phyloP scores from a whole-genome alignment of 129 eudicot genomes.

The Helichrysum umbraculigerum region DNA sequence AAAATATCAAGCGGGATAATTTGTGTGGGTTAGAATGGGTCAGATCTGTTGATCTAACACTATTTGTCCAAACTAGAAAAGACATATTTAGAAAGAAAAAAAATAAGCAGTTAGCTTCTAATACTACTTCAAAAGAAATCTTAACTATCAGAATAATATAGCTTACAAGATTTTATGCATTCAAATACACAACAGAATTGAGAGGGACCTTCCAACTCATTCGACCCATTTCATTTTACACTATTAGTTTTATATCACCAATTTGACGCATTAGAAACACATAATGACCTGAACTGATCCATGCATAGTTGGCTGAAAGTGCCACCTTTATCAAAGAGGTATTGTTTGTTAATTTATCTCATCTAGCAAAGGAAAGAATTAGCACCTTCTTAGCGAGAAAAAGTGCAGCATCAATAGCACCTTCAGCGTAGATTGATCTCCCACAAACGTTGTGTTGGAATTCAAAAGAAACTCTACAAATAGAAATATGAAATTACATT shows the following conservation, averaged over 20 bases:
- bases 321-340: neutral
- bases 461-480: slow-evolving; percentile 78
- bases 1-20: neutral
- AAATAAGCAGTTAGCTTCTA: neutral
- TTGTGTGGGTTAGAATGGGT: neutral
- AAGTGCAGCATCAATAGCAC: slow-evolving; percentile 86
- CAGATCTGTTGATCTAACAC: neutral
- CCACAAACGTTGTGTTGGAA: slow-evolving; percentile 98
- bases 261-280: no score
- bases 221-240: neutral
- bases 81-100: no score
- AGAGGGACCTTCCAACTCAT: neutral
- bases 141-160: no score
- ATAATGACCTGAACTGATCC: neutral
- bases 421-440: slow-evolving; percentile 97
- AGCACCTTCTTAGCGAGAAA: slow-evolving; percentile 84
- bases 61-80: neutral
- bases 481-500: neutral
- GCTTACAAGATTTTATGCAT: neutral
- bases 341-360: neutral
- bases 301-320: neutral
- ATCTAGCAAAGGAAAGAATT: slow-evolving; percentile 3
- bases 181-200: no score
- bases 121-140: neutral
- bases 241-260: no score